Conservation (phyloP, 2,329 filamentous ascomycete genomes). For the Samsoniella hepiali region DNA sequence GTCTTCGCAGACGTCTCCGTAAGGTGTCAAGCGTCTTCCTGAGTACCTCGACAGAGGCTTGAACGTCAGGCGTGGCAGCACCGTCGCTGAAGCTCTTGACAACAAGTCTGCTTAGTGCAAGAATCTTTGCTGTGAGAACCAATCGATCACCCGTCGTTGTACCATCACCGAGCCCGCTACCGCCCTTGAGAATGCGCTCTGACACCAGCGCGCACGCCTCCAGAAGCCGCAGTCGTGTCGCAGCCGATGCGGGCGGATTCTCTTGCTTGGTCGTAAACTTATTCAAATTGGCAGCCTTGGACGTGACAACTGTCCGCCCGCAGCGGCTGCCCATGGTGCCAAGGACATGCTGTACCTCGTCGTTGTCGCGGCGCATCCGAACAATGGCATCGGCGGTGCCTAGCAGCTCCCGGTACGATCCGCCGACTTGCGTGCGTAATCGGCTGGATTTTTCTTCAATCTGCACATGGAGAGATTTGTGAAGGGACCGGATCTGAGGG, state of each 20-base stretch:
- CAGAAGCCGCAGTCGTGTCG: constrained; percentile 48
- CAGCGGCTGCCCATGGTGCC: constrained; percentile 72
- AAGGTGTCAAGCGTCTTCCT: constrained; percentile 62
- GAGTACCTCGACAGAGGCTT: constrained; percentile 52
- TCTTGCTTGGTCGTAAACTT: constrained; percentile 38
- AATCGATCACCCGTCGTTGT: constrained; percentile 47
- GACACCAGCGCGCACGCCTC: constrained; percentile 50
- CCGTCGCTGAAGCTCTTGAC: constrained; percentile 66
- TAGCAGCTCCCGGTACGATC: constrained; percentile 80
- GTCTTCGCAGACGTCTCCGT: constrained; percentile 60
- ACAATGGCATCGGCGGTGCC: constrained; percentile 94
- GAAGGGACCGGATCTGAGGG: constrained; percentile 61
- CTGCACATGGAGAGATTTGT: constrained; percentile 55
- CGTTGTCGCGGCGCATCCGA: constrained; percentile 77
- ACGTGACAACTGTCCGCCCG: constrained; percentile 66
- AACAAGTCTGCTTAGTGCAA: constrained; percentile 73
- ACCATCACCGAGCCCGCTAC: constrained; percentile 29
- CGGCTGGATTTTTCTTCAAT: constrained; percentile 62
- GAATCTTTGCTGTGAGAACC: constrained; percentile 63
- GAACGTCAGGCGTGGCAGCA: constrained; percentile 31
- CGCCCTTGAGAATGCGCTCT: constrained; percentile 46
- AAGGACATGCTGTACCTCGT: constrained; percentile 67
- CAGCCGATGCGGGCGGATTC: constrained; percentile 29
- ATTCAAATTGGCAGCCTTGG: constrained; percentile 58
- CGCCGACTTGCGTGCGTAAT: constrained; percentile 61